Conservation (phyloP, 1,284 basidiomycete species). For the Papiliotrema fonsecae region DNA sequence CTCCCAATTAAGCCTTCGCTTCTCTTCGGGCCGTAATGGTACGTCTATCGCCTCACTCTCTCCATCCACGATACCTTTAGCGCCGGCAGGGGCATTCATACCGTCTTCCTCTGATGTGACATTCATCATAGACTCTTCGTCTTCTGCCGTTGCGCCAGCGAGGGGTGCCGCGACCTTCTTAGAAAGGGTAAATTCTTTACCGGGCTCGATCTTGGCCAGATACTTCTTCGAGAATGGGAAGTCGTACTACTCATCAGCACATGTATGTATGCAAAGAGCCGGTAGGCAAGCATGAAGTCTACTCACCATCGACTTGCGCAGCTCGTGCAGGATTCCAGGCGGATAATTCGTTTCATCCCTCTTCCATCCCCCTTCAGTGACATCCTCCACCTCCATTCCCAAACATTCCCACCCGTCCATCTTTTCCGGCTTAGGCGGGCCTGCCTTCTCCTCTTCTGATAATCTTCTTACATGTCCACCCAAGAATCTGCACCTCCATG, state of each 20-base stretch:
- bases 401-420: constrained; percentile 47
- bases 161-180: neutral
- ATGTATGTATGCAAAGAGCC: neutral
- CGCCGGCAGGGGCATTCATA: constrained; percentile 29
- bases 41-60: constrained; percentile 39
- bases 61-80: constrained; percentile 30
- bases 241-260: constrained; percentile 45
- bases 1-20: constrained; percentile 78
- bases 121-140: constrained; percentile 44
- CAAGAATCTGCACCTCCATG: constrained; percentile 86
- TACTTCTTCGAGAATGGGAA: constrained; percentile 68
- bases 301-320: constrained; percentile 64
- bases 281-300: too few relatives aligned
- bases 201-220: constrained; percentile 55
- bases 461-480: constrained; percentile 60
- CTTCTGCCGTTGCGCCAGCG: constrained; percentile 35
- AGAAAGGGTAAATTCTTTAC: constrained; percentile 42
- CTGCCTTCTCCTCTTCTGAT: constrained; percentile 11
- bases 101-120: constrained; percentile 8
- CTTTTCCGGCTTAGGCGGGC: too few relatives aligned
- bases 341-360: constrained; percentile 73
- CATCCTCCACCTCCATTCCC: constrained; percentile 56
- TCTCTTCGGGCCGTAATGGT: constrained; percentile 69
- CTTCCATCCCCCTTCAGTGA: constrained; percentile 47
- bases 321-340: constrained; percentile 55